These are phyloP conservation scores for Clonostachys chloroleuca DNA, from an alignment of 2,329 filamentous ascomycete genomes.

Conservation along the genomic window DNA sequence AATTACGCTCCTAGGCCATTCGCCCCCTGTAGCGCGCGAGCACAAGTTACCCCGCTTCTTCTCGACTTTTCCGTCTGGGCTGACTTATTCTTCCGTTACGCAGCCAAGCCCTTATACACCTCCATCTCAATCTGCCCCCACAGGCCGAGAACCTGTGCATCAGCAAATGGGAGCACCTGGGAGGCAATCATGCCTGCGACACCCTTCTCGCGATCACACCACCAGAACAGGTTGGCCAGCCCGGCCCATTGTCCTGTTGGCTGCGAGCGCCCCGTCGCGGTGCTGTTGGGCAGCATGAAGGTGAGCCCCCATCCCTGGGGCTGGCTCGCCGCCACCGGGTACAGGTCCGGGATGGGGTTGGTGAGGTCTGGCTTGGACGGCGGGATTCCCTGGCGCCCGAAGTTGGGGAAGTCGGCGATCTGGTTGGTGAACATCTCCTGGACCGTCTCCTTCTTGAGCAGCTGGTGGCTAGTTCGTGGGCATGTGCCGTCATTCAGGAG, in stretches of 20 bases:
- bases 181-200: conserved; percentile 46
- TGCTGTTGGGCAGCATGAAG: conserved; percentile 45
- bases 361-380: conserved; percentile 43
- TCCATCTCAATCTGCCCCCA: conserved; percentile 31
- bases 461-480: conserved; percentile 45
- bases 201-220: conserved; percentile 55
- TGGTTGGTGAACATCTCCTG: conserved; percentile 63
- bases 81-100: not conserved
- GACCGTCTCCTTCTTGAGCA: conserved; percentile 54
- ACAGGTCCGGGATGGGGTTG: conserved; percentile 44
- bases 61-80: too few relatives aligned
- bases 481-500: conserved; percentile 62
- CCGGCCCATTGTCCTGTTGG: conserved; percentile 55
- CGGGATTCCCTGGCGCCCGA: conserved; percentile 35
- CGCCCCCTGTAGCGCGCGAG: too few relatives aligned
- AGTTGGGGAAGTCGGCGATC: conserved; percentile 49
- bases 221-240: conserved; percentile 58
- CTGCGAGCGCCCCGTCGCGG: conserved; percentile 43
- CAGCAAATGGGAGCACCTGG: conserved; percentile 46
- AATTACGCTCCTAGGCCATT: too few relatives aligned
- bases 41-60: too few relatives aligned
- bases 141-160: conserved; percentile 31
- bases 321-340: conserved; percentile 32
- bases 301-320: conserved; percentile 63
- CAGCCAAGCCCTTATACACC: conserved; percentile 21